Base-by-base conservation (phyloP, 192 early-diverging fungal species). In the Thoreauomyces humboldtii region DNA sequence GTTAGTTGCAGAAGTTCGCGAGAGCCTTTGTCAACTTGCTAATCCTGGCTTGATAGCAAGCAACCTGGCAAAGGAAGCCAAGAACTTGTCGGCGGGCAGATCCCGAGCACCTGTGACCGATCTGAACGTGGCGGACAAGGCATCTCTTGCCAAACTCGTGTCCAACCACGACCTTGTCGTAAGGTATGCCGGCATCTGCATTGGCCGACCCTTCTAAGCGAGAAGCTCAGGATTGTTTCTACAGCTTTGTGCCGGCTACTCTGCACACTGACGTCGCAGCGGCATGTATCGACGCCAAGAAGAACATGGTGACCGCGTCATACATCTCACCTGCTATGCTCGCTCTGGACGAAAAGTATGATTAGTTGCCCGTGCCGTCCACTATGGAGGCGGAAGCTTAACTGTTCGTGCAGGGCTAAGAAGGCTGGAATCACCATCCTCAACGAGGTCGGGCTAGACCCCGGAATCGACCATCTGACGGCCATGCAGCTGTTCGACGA, bases 391-490 rank as follows among this genome's bases (percentile, higher is more conserved):
- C n/a, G n/a, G n/a, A n/a, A n/a, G n/a, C n/a, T n/a, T n/a, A n/a
- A n/a, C 50, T 2, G 2, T 27, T 52, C 32, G 15, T 52, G 19
- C 70, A 89, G 88, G 31, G 93, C 92, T 45, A 90, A 90, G 78
- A 79, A 86, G 43, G 89, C 90, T 22, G 92, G 91, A 54, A 77
- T 99, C 63, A 89, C 88, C 65, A 83, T 95, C 70, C 86, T 99
- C 83, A 99, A 99, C 79, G 96, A 99, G 81, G 93, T 99, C 69
- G 96, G 96, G 50, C 79, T 99, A 35, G 96, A 99, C 82, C 96
- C 96, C 31, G 91, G 96, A 77, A 95, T 96, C 73, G 94, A 97
- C 76, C 94, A 99, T 76, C 80, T 98, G 36, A 77, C 74, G 19
- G 75, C 77, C 41, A 69, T 76, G 61, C 88, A 93, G 77, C 89